phyloP scores from a whole-genome alignment of 1,139 yeast genomes.

The Saccharomyces hybrid region DNA sequence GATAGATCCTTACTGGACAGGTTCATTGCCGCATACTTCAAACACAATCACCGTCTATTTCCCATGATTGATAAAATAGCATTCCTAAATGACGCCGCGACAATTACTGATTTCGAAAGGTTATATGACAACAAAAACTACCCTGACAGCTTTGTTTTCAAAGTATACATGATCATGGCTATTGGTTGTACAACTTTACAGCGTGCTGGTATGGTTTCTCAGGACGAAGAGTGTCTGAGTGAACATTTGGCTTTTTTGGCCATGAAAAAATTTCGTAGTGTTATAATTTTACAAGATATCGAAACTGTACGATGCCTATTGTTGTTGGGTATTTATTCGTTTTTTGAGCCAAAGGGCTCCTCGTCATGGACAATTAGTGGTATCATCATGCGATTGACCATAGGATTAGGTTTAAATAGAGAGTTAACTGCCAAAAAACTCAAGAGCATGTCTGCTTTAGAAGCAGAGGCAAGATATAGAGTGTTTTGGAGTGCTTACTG shows the following conservation, averaged over 20 bases:
- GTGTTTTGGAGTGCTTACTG: conserved; percentile 46
- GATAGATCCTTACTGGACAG: conserved; percentile 26
- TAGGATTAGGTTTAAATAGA: conserved; percentile 40
- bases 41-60: conserved; percentile 38
- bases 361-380: conserved; percentile 46
- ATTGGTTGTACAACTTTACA: conserved; percentile 43
- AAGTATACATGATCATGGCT: conserved; percentile 43
- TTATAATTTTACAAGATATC: conserved; percentile 33
- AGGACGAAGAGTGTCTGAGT: conserved; percentile 32
- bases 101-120: conserved; percentile 28
- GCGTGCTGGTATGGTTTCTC: conserved; percentile 34
- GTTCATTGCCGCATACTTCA: conserved; percentile 37
- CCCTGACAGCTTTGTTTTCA: conserved; percentile 31
- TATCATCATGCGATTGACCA: conserved; percentile 36
- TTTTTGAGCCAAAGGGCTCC: conserved; percentile 38
- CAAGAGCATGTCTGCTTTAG: conserved; percentile 27
- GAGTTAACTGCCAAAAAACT: conserved; percentile 28
- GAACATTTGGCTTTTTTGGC: conserved; percentile 34
- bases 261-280: conserved; percentile 32
- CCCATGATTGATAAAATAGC: conserved; percentile 38
- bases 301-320: conserved; percentile 36
- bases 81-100: conserved; percentile 32
- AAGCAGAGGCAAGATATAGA: conserved; percentile 38
- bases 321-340: conserved; percentile 40
- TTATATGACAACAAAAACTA: conserved; percentile 8